A percentile compares a stretch with the other conserved stretches of the same genome.
phyloP scores from a whole-genome alignment of 495 filamentous ascomycete species.

The Penicilliopsis zonata region DNA sequence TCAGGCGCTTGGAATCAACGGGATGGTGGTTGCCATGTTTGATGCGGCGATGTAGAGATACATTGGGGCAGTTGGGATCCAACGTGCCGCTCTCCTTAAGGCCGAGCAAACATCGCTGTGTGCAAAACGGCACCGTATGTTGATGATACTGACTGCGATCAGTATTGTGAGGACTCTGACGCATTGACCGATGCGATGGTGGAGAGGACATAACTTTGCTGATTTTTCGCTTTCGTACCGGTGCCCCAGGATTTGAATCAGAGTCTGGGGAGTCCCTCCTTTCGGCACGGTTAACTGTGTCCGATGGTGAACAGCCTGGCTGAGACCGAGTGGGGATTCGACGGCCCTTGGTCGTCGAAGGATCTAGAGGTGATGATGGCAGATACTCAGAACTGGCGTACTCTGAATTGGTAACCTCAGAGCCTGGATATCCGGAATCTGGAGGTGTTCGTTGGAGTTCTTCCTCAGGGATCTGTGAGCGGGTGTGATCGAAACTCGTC shows the following conservation, averaged over 20 bases:
- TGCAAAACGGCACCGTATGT: conserved; percentile 23
- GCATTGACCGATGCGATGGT: conserved; percentile 6
- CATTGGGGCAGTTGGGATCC: conserved; percentile 33
- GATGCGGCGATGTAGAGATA: conserved; percentile 15
- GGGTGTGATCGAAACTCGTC: conserved; percentile 3
- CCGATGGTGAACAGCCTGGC: conserved; percentile 7
- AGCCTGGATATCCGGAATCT: conserved; percentile 5
- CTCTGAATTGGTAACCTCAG: no score
- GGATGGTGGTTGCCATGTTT: conserved; percentile 7
- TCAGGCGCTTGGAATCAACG: conserved; percentile 7
- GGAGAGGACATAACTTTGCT: conserved; percentile 11
- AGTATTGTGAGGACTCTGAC: conserved; percentile 3
- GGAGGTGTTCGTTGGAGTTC: conserved; percentile 5
- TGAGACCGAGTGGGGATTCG: conserved; percentile 11
- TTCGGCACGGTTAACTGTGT: conserved; percentile 1
- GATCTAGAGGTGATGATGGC: conserved; percentile 7
- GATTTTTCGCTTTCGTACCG: conserved; percentile 12
- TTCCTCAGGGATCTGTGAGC: conserved; percentile 5
- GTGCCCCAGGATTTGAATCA: conserved; percentile 10
- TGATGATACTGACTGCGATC: conserved; percentile 2
- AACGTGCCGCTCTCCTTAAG: conserved; percentile 19
- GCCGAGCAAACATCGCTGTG: conserved; percentile 33
- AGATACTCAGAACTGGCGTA: conserved; percentile 8
- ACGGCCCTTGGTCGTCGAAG: conserved; percentile 7
- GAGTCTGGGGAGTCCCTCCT: conserved; percentile 11